Evolutionary conservation across 257 asterid genomes (phyloP), one percentile per base, ranked within the genome.

Genomic region (Pogostemon cablin): DNA sequence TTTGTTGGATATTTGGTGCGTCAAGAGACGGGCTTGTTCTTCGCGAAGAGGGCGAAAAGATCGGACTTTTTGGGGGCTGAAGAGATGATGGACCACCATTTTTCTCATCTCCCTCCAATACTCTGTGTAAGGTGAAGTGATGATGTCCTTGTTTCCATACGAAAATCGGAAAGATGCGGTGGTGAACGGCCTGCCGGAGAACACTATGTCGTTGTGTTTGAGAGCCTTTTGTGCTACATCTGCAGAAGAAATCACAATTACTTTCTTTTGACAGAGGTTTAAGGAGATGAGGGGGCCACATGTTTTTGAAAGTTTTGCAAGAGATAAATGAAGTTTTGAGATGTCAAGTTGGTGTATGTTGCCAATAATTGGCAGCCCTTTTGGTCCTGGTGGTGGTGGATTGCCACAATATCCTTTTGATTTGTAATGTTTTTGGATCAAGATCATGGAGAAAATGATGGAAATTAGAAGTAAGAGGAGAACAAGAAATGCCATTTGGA

Each of bases 41-140:
- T 49, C 49, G 0, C 61, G 61, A 12, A 67, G 9, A 39, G 72
- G 72, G 1, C 72, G 72, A 15, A 35, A 67, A 1, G 72, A 35
- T 0, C 62, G 61, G 5, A 67, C 49, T 10, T 50, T 67, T 0
- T 37, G 38, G 20, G 72, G 72, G 7, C 8, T 37, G 7, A 67
- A 67, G 62, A 67, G 72, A 38, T 67, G 61, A 32, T 37, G 61
- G 15, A 67, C 72, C 0, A 67, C 72, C 72, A 50, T 49, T 39
- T 49, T 67, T 49, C 72, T 37, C 72, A 50, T 67, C 72, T 52
- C 58, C 49, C 49, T 37, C 62, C 62, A 67, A 12, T 67, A 67
- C n/a, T 67, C 72, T 1, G 38, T 37, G 38, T 49, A n/a, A 0
- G 3, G 41, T 8, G 72, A 15, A 3, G 39, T 2, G 9, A 52